Evolutionary conservation across 2,329 filamentous ascomycete genomes (phyloP), one percentile per base, ranked within the genome.

Genomic region (Stylonectria norvegica): DNA sequence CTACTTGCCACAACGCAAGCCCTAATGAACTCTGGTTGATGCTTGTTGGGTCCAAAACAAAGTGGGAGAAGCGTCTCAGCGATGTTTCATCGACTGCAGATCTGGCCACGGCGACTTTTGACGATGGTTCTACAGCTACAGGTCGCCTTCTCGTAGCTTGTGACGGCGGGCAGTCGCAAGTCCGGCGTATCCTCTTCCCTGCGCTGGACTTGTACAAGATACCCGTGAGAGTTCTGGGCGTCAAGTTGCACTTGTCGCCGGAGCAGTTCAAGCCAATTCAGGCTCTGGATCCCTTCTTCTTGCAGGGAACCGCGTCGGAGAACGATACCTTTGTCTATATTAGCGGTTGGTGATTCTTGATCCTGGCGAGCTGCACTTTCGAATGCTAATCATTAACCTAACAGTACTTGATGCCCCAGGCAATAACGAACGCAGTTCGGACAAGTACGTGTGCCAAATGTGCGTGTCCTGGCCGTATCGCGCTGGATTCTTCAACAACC

Each of bases 301-400:
- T 79, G 15, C 75, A 79, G 36, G 76, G 76, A 0, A 67, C 69
- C 1, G 68, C 78, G 25, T 75, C 76, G 0, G 57, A 64, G 18
- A 72, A 74, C 4, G 66, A 74, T 29, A 66, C 67, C 0, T 80
- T 73, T 51, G 53, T 76, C 14, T 81, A 73, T 50, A 71, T 78
- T 41, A 76, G 73, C 36, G 60, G 72, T 74, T 49, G 42, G 67
- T 53, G 5, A 1, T 11, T 25, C 1, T 8, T 23, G 5, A 2
- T 4, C 4, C 2, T 4, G 12, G n/a, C n/a, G 0, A 8, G 4
- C 2, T 2, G 4, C 2, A 1, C 5, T 19, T 20, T 10, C 10
- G 47, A 32, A 23, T n/a, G n/a, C 12, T 9, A 15, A 9, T 10
- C 27, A 10, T 15, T 10, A 9, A 30, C 27, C 6, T 15, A 0